Conservation (phyloP, 2,329 filamentous ascomycete genomes). For the Coniochaeta prunicola region DNA sequence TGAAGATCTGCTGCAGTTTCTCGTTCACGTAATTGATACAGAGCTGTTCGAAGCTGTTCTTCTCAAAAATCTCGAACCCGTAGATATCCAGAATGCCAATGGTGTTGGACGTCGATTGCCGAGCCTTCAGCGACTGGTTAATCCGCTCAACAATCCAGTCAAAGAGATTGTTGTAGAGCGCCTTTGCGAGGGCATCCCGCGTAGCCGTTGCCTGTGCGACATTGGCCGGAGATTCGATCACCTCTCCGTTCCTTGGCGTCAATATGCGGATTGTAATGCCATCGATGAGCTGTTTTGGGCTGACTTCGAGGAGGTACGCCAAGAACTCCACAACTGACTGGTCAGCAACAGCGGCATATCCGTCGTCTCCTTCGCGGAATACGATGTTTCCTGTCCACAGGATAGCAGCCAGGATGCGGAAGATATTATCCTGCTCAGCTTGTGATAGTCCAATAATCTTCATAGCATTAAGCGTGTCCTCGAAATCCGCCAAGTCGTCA, state of each 20-base stretch:
- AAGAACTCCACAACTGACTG: slow-evolving; percentile 91
- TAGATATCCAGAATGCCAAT: slow-evolving; percentile 99
- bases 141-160: slow-evolving; percentile 96
- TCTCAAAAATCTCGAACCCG: slow-evolving; percentile 98
- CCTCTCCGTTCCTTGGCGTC: slow-evolving; percentile 57
- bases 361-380: slow-evolving; percentile 81
- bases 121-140: slow-evolving; percentile 78
- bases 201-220: slow-evolving; percentile 78
- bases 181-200: slow-evolving; percentile 85
- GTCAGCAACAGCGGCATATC: slow-evolving; percentile 81
- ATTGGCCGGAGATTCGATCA: slow-evolving; percentile 74
- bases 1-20: slow-evolving; percentile 98
- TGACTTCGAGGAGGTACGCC: slow-evolving; percentile 87
- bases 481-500: slow-evolving; percentile 82
- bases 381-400: slow-evolving; percentile 93
- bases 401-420: slow-evolving; percentile 86
- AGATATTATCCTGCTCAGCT: slow-evolving; percentile 89
- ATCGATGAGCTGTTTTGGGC: slow-evolving; percentile 71
- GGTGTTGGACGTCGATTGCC: slow-evolving; percentile 68
- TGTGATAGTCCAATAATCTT: slow-evolving; percentile 83
- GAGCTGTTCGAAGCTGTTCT: slow-evolving; percentile 97
- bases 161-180: slow-evolving; percentile 96
- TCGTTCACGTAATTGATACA: slow-evolving; percentile 99
- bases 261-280: slow-evolving; percentile 86
- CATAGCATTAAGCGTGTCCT: slow-evolving; percentile 92